phyloP scores from a whole-genome alignment of 164 flowering plant genomes.

The Platanus orientalis region DNA sequence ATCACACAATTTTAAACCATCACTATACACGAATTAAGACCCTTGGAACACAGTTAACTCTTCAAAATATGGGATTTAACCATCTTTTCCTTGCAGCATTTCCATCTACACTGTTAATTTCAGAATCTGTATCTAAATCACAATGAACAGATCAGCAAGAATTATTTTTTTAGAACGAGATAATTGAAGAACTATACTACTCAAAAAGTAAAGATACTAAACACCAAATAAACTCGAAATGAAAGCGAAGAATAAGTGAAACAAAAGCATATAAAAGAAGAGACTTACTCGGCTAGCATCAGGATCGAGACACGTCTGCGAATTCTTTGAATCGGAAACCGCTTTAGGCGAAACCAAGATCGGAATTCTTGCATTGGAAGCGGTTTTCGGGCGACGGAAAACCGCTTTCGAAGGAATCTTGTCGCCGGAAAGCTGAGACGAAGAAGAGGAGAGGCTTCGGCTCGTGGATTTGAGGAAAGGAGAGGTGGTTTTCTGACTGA shows the following conservation, averaged over 20 bases:
- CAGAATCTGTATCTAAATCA: not conserved
- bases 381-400: not conserved
- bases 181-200: not conserved
- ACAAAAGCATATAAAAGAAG: not conserved
- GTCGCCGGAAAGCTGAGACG: slow-evolving; percentile 37
- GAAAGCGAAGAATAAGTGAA: not conserved
- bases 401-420: slow-evolving; percentile 16
- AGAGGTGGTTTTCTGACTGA: not conserved
- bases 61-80: not conserved
- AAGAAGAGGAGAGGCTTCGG: slow-evolving; percentile 31
- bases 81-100: slow-evolving; percentile 4
- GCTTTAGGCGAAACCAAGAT: slow-evolving; percentile 68
- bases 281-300: slow-evolving; percentile 73
- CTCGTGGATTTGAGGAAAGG: slow-evolving; percentile 10
- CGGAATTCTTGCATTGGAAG: slow-evolving; percentile 19
- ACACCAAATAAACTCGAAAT: not conserved
- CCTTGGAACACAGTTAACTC: not conserved
- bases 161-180: not conserved
- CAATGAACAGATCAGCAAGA: not conserved
- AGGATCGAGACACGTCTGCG: slow-evolving; percentile 90
- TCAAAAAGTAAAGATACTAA: not conserved
- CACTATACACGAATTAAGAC: not conserved
- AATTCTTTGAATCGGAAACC: slow-evolving; percentile 69
- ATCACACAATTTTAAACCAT: not conserved
- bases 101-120: not conserved